These are phyloP conservation scores for Magnaporthiopsis rhizophila DNA, from an alignment of 2,329 filamentous ascomycete genomes.

Conservation along the genomic window DNA sequence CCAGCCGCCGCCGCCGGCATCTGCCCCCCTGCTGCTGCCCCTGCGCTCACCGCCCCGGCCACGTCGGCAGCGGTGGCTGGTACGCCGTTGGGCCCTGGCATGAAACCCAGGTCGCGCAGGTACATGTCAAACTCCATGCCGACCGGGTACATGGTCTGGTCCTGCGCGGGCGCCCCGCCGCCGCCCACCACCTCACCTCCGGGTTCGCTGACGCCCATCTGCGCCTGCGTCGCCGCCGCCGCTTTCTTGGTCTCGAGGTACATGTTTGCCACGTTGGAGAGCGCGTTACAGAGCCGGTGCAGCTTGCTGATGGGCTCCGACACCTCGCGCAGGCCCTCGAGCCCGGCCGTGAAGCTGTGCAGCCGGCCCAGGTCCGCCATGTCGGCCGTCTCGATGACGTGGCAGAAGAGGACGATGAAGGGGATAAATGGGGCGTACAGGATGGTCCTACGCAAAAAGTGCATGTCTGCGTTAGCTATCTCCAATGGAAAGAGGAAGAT, in stretches of 20 bases:
- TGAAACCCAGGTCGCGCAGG: constrained; percentile 54
- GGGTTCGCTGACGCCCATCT: constrained; percentile 11
- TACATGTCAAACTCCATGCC: constrained; percentile 58
- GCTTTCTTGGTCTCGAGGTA: constrained; percentile 51
- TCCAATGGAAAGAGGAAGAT: background rate
- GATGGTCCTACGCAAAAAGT: constrained; percentile 34
- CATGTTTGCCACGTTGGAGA: constrained; percentile 51
- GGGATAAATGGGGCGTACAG: constrained; percentile 51
- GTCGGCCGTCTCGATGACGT: constrained; percentile 46
- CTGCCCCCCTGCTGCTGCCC: background rate
- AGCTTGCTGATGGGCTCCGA: constrained; percentile 54
- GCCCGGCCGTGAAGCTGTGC: constrained; percentile 46
- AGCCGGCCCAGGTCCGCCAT: constrained; percentile 46
- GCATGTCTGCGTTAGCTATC: background rate
- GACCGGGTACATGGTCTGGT: constrained; percentile 38
- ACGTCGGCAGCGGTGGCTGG: constrained; percentile 39
- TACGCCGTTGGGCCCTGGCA: constrained; percentile 48
- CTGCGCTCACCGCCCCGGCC: background rate
- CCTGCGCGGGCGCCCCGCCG: background rate
- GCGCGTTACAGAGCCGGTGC: constrained; percentile 53
- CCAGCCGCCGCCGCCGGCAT: background rate
- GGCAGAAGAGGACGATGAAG: constrained; percentile 52
- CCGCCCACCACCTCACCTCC: constrained; percentile 1
- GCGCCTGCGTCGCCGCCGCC: constrained; percentile 13
- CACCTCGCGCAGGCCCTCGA: constrained; percentile 40